Percentiles rank a stretch among this genome's conserved stretches.
phyloP scores from a whole-genome alignment of 306 rosid species.

The Vigna angularis region DNA sequence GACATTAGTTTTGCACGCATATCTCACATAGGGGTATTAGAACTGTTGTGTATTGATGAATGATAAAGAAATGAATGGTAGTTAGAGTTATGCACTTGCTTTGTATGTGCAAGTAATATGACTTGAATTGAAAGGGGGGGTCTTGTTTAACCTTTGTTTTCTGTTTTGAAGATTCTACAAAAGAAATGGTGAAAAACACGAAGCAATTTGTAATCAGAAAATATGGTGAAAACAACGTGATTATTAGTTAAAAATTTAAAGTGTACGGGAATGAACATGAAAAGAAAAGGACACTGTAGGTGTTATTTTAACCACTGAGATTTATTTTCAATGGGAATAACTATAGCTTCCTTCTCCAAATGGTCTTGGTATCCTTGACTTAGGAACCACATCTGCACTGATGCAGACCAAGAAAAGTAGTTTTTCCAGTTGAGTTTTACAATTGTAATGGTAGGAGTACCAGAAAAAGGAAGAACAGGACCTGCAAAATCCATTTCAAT shows the following conservation, averaged over 20 bases:
- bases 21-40: background rate
- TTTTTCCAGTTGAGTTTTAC: too few species aligned
- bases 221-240: background rate
- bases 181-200: background rate
- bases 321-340: too few species aligned
- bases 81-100: background rate
- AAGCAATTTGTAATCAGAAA: background rate
- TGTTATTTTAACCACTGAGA: background rate
- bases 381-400: too few species aligned
- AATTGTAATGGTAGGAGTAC: too few species aligned
- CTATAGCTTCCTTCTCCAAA: too few species aligned
- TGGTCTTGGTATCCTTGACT: too few species aligned
- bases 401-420: too few species aligned
- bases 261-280: background rate
- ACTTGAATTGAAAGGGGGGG: slow-evolving; percentile 14
- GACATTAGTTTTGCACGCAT: background rate
- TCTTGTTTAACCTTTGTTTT: slow-evolving; percentile 1
- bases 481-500: too few species aligned
- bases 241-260: background rate
- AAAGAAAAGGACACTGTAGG: background rate
- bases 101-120: background rate
- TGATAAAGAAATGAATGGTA: background rate
- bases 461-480: too few species aligned
- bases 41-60: background rate
- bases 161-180: background rate